Conservation (phyloP, 2,329 filamentous ascomycete genomes). For the Fusarium penzigii region DNA sequence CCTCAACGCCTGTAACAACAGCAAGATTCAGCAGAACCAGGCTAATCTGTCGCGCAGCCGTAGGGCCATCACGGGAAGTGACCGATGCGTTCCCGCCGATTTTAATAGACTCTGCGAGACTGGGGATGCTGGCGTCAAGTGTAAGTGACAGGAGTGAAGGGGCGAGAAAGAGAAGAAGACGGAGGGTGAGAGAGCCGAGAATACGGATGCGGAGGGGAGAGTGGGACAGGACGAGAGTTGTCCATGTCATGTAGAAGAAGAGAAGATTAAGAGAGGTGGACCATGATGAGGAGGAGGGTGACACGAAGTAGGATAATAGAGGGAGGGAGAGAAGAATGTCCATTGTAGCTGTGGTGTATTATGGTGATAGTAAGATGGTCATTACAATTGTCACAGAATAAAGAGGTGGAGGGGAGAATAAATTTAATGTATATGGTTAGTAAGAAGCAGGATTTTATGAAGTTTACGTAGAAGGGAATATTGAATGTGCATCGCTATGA, state of each 20-base stretch:
- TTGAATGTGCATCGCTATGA: slow-evolving; percentile 9
- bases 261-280: slow-evolving; percentile 80
- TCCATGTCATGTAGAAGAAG: slow-evolving; percentile 92
- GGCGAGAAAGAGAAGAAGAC: slow-evolving; percentile 69
- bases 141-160: slow-evolving; percentile 72
- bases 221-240: slow-evolving; percentile 77
- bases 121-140: slow-evolving; percentile 72
- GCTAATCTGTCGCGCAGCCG: slow-evolving; percentile 37
- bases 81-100: slow-evolving; percentile 56
- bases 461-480: not conserved
- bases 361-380: not conserved
- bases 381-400: not conserved
- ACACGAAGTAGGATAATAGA: slow-evolving; percentile 67
- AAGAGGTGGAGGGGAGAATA: not conserved
- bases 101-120: slow-evolving; percentile 69
- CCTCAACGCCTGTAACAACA: slow-evolving; percentile 46
- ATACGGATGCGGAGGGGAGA: slow-evolving; percentile 74
- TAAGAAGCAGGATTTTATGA: not conserved
- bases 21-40: slow-evolving; percentile 49
- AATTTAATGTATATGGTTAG: not conserved
- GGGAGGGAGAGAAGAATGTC: slow-evolving; percentile 73
- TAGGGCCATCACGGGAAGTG: slow-evolving; percentile 44
- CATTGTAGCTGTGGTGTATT: slow-evolving; percentile 41
- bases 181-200: slow-evolving; percentile 67
- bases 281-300: slow-evolving; percentile 65